A percentile compares a stretch with the other conserved stretches of the same genome.
Conservation (phyloP, 805 yeast genomes). For the Brettanomyces custersianus region DNA sequence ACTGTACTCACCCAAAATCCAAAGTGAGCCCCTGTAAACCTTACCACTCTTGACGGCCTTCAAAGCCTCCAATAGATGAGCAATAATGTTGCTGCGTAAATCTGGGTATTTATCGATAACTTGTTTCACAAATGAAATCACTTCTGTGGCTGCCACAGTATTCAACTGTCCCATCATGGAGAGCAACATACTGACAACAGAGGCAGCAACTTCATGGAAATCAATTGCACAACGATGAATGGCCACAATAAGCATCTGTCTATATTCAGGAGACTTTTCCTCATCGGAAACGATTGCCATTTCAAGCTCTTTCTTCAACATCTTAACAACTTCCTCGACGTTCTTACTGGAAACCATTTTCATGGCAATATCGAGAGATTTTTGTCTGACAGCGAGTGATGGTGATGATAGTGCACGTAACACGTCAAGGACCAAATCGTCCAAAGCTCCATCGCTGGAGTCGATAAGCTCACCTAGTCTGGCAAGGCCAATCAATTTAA, state of each 20-base stretch:
- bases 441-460: conserved; percentile 72
- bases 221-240: conserved; percentile 83
- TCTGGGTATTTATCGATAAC: conserved; percentile 88
- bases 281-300: conserved; percentile 61
- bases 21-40: conserved; percentile 85
- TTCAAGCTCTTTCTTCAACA: conserved; percentile 85
- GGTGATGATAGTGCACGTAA: conserved; percentile 80
- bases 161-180: conserved; percentile 82
- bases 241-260: conserved; percentile 80
- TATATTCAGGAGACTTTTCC: conserved; percentile 77
- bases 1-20: conserved; percentile 95
- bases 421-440: conserved; percentile 77
- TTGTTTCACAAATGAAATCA: conserved; percentile 85
- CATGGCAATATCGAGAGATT: conserved; percentile 80
- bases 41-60: conserved; percentile 73
- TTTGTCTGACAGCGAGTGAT: conserved; percentile 83
- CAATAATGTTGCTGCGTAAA: conserved; percentile 55
- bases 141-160: conserved; percentile 80
- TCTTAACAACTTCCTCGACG: conserved; percentile 86
- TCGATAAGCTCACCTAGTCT: conserved; percentile 69
- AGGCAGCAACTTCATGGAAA: conserved; percentile 85
- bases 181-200: conserved; percentile 78
- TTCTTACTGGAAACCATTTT: conserved; percentile 76
- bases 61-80: conserved; percentile 53
- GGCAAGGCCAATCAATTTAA: conserved; percentile 85